These are phyloP conservation scores for Posidonia oceanica DNA, from an alignment of 116 monocot species.

Conservation along the genomic window DNA sequence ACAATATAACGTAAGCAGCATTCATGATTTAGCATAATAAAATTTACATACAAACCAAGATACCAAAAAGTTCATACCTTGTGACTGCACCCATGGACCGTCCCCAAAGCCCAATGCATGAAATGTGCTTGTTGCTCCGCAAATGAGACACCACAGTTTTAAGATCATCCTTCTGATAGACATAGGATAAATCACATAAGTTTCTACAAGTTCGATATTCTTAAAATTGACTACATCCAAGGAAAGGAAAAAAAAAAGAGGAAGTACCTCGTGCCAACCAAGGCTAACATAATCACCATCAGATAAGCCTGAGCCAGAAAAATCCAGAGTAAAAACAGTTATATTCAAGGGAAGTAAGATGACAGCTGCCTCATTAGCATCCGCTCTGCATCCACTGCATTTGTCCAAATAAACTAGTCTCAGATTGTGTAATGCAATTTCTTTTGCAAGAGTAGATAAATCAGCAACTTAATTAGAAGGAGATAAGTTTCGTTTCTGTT, in stretches of 20 bases:
- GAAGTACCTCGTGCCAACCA: constrained; percentile 96
- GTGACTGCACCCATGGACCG: constrained; percentile 99
- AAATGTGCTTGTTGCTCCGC: constrained; percentile 68
- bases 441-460: background rate
- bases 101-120: constrained; percentile 94
- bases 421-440: background rate
- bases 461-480: too few species aligned
- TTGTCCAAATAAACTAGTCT: constrained; percentile 6
- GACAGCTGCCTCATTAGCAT: constrained; percentile 95
- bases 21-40: too few species aligned
- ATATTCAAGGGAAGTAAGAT: constrained; percentile 98
- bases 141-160: constrained; percentile 67
- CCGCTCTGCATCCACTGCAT: constrained; percentile 95
- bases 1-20: background rate
- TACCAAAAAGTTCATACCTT: constrained; percentile 33
- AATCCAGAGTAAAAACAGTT: constrained; percentile 94
- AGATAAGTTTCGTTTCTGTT: too few species aligned
- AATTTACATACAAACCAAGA: background rate
- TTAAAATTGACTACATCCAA: constrained; percentile 1
- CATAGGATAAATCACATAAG: background rate
- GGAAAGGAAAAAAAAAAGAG: background rate
- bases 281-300: constrained; percentile 98
- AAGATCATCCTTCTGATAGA: constrained; percentile 87
- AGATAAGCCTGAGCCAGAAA: constrained; percentile 95
- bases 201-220: background rate